Percentiles rank a stretch among this genome's conserved stretches.
Evolutionary conservation across 305 asterid species (phyloP).

Genomic region (Fraxinus velutina): DNA sequence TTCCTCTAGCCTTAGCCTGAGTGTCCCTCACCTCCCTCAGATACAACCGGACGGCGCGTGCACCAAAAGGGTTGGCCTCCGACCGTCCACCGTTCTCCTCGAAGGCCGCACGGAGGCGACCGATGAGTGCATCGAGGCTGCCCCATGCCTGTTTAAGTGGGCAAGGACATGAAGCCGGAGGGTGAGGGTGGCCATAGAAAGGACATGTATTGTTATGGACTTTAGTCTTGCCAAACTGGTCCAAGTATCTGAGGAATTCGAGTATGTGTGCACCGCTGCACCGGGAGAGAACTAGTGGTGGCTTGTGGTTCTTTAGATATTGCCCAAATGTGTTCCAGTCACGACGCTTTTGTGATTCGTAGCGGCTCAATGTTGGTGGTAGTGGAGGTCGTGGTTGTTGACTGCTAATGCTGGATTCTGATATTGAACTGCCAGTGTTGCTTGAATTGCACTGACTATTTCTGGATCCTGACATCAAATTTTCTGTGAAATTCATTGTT

Average conservation of each 20-base stretch:
- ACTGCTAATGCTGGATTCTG: slow-evolving; percentile 29
- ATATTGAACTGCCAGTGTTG: slow-evolving; percentile 25
- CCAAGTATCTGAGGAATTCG: slow-evolving; percentile 67
- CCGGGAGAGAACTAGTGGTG: slow-evolving; percentile 57
- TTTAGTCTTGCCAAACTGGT: slow-evolving; percentile 76
- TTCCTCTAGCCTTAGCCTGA: slow-evolving; percentile 78
- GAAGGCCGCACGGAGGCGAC: slow-evolving; percentile 78
- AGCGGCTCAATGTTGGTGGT: slow-evolving; percentile 48
- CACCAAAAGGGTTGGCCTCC: slow-evolving; percentile 74
- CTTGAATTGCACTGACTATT: slow-evolving; percentile 14
- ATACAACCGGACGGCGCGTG: slow-evolving; percentile 72
- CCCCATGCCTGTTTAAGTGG: slow-evolving; percentile 86
- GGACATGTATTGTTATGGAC: slow-evolving; percentile 60
- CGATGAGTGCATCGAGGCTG: slow-evolving; percentile 76
- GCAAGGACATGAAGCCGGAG: slow-evolving; percentile 74
- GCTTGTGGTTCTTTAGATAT: slow-evolving; percentile 65
- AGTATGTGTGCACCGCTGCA: slow-evolving; percentile 68
- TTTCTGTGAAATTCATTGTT: neutral
- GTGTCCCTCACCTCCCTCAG: slow-evolving; percentile 75
- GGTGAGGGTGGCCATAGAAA: slow-evolving; percentile 61
- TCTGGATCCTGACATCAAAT: neutral
- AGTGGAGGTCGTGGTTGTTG: slow-evolving; percentile 20
- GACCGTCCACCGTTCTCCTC: slow-evolving; percentile 79
- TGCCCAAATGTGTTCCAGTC: slow-evolving; percentile 90
- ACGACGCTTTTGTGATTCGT: slow-evolving; percentile 76